Percentiles rank a stretch among this genome's conserved stretches.
phyloP scores from a whole-genome alignment of 306 rosid genomes.

The Nissolia schottii region DNA sequence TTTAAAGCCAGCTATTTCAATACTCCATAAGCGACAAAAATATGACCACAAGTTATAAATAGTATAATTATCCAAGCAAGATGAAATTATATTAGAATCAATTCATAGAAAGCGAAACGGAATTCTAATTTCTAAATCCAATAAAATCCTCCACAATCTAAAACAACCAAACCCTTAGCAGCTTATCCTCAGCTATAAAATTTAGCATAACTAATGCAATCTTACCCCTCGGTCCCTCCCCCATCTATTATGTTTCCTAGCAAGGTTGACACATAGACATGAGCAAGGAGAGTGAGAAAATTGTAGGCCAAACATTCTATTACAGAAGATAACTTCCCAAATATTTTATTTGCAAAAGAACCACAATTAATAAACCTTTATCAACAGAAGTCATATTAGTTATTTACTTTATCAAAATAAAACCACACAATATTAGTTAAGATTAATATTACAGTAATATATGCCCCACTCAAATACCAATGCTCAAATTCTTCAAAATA shows the following conservation, averaged over 20 bases:
- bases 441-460: background rate
- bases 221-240: background rate
- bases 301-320: background rate
- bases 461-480: background rate
- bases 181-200: background rate
- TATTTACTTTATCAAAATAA: background rate
- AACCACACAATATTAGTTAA: background rate
- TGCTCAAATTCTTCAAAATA: slow-evolving; percentile 16
- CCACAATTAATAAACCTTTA: background rate
- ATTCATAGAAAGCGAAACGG: background rate
- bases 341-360: background rate
- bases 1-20: background rate
- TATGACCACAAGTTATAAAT: background rate
- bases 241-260: background rate
- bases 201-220: background rate
- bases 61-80: background rate
- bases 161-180: background rate
- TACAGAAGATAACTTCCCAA: background rate
- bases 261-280: background rate
- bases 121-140: no score
- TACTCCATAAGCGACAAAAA: background rate
- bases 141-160: slow-evolving; percentile 11
- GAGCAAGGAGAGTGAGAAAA: background rate
- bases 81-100: background rate
- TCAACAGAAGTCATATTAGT: background rate